Evolutionary conservation across 495 filamentous ascomycete species (phyloP), one percentile per base, ranked within the genome.

Genomic region (Penicillium lagena): DNA sequence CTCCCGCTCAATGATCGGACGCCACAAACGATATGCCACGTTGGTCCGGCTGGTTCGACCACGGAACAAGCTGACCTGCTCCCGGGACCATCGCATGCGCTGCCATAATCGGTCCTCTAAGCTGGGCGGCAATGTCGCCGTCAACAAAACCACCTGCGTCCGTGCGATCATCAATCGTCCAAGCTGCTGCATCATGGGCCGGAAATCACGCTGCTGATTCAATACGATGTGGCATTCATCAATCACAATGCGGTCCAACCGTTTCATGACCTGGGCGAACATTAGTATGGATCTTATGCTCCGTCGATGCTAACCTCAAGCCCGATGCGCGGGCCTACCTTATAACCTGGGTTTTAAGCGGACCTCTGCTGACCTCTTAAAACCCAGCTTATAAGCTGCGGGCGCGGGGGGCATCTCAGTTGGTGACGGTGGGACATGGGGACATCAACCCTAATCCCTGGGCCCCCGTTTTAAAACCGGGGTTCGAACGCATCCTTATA

Each of bases 151-250:
- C 34, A 62, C 43, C 39, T 52, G 40, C 12, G 46, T 53, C 34
- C 42, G 7, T 4, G 4, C 31, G 29, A 43, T 15, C 29, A 37
- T 27, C 11, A 58, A 42, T 29, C 34, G 27, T 29, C 48, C 35
- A 22, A 60, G 48, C 37, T 43, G n/a, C 35, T 39, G 28, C 34
- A 60, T 37, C 14, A 12, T 13, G 9, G 29, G 35, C 14, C 51
- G 45, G 27, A 49, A 60, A 7, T 36, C 30, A 3, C 38, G 10
- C 29, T 39, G 28, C n/a, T 49, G 6, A 9, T 51, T 43, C 29
- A 56, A 55, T 29, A 60, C 40, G 4, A 56, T 36, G 43, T 60
- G 34, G 39, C 39, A 60, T 40, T 60, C 41, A 35, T 60, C 42
- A 9, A 60, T 47, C 11, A 60, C 39, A 15, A 57, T 47, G 17